A percentile compares a stretch with the other conserved stretches of the same genome.
Evolutionary conservation across 805 yeast genomes (phyloP).

Genomic region (Dipodascus geniculatus): DNA sequence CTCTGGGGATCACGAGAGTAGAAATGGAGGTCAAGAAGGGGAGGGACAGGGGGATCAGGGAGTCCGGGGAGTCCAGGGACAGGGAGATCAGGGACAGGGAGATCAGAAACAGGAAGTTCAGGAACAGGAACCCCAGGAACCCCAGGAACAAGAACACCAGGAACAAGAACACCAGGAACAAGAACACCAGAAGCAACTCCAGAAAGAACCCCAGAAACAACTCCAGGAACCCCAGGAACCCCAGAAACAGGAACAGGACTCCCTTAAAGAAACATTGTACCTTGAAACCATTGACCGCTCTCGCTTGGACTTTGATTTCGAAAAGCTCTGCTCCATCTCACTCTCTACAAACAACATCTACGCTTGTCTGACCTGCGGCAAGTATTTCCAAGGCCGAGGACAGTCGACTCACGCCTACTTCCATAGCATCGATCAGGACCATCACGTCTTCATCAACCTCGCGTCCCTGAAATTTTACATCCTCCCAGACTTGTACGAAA

Average conservation of each 20-base stretch:
- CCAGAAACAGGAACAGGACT: not conserved
- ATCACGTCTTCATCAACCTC: conserved; percentile 52
- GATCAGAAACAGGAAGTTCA: too few species aligned
- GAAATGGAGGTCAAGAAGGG: not conserved
- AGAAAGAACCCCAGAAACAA: not conserved
- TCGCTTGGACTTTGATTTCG: conserved; percentile 55
- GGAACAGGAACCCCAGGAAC: not conserved
- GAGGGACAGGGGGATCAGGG: not conserved
- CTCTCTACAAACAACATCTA: conserved; percentile 51
- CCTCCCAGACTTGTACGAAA: conserved; percentile 51
- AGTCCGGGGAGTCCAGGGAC: not conserved
- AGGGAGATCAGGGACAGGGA: not conserved
- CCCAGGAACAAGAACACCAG: not conserved
- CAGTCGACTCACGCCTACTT: conserved; percentile 51
- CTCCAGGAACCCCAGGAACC: not conserved
- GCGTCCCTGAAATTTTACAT: conserved; percentile 37
- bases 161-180: not conserved
- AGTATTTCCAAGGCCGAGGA: conserved; percentile 58
- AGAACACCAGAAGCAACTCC: not conserved
- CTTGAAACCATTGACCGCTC: conserved; percentile 30
- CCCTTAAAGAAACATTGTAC: conserved; percentile 9
- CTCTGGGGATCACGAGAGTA: not conserved
- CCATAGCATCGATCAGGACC: conserved; percentile 53
- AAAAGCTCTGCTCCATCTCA: conserved; percentile 52
- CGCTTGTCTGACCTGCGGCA: conserved; percentile 66